These are phyloP conservation scores for Syzygium aqueum DNA, from an alignment of 345 rosid species.

Conservation along the genomic window DNA sequence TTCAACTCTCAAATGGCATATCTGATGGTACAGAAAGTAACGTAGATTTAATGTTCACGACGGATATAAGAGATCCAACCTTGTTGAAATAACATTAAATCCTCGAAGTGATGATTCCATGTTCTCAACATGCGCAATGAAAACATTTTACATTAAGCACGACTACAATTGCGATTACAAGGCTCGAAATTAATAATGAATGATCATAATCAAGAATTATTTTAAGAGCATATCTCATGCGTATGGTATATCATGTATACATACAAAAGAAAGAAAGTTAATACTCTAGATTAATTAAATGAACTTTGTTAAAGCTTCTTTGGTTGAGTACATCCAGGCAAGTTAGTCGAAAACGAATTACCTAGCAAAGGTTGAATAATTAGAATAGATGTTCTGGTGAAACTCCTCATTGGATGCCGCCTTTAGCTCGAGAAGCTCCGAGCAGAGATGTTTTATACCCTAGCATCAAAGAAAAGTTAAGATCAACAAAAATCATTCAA, in stretches of 20 bases:
- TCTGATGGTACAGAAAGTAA: background rate
- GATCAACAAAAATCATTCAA: background rate
- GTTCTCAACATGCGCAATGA: background rate
- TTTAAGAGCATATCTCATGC: background rate
- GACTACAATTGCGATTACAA: background rate
- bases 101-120: background rate
- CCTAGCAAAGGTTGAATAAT: constrained; percentile 44
- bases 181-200: background rate
- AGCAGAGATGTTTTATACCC: constrained; percentile 51
- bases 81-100: background rate
- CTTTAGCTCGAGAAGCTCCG: constrained; percentile 50
- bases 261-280: background rate
- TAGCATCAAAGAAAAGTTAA: background rate
- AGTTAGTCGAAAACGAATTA: background rate
- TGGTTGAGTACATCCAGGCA: background rate
- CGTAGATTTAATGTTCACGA: background rate
- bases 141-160: background rate
- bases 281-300: background rate
- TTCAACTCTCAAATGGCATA: background rate
- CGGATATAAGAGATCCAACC: background rate
- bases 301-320: background rate
- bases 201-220: background rate
- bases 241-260: background rate
- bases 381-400: constrained; percentile 24
- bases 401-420: constrained; percentile 53